These are phyloP conservation scores for Ophiognomonia clavigignenti-juglandacearum DNA, from an alignment of 2,329 filamentous ascomycete genomes.

Conservation along the genomic window DNA sequence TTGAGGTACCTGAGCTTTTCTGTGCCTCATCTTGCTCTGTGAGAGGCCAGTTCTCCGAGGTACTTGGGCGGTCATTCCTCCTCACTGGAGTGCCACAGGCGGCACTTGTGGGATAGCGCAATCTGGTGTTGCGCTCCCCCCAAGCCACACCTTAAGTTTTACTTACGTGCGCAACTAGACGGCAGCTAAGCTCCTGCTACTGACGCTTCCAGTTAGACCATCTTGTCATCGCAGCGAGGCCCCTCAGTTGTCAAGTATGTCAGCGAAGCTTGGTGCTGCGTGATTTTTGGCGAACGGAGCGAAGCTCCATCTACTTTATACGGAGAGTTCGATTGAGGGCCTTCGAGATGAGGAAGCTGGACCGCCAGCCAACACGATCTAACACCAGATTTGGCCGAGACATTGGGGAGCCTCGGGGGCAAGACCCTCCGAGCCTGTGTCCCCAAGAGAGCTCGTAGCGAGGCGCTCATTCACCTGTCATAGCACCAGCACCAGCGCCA, in stretches of 20 bases:
- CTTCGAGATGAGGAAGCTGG: too few relatives aligned
- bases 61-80: background rate
- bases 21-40: background rate
- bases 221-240: too few relatives aligned
- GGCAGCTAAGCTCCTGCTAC: constrained; percentile 1
- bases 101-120: constrained; percentile 9
- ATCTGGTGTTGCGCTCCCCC: constrained; percentile 5
- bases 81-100: background rate
- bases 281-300: too few relatives aligned
- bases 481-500: background rate
- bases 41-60: background rate
- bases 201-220: background rate
- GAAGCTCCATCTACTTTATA: background rate
- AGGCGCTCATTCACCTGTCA: background rate
- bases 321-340: background rate
- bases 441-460: background rate
- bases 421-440: background rate
- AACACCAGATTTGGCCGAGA: background rate
- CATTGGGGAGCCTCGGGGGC: background rate
- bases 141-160: constrained; percentile 9
- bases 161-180: constrained; percentile 11
- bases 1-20: background rate
- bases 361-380: background rate
- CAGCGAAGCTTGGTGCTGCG: background rate
- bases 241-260: background rate